Evolutionary conservation across 768 basidiomycete genomes (phyloP).

Genomic region (Nidularia sp.): DNA sequence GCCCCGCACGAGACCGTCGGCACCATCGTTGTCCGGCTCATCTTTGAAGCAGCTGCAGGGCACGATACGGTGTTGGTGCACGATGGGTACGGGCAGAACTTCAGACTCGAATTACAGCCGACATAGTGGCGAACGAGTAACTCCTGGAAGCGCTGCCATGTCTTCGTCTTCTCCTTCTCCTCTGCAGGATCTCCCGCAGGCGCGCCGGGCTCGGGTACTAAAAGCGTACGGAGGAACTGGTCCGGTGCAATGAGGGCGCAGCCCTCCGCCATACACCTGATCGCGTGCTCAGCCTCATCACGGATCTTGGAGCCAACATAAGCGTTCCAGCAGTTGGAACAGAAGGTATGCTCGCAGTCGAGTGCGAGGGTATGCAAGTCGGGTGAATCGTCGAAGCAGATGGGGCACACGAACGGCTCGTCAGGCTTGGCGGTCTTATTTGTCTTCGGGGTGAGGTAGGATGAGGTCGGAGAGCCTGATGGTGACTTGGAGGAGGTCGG

Average conservation of each 20-base stretch:
- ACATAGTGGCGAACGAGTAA: constrained; percentile 91
- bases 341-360: constrained; percentile 82
- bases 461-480: constrained; percentile 16
- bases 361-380: constrained; percentile 62
- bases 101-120: constrained; percentile 72
- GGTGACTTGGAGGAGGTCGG: constrained; percentile 15
- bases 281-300: constrained; percentile 70
- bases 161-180: constrained; percentile 41
- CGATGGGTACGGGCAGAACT: constrained; percentile 93
- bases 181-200: constrained; percentile 16
- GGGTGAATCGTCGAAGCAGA: constrained; percentile 82
- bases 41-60: constrained; percentile 71
- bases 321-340: constrained; percentile 78
- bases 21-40: constrained; percentile 71
- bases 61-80: constrained; percentile 96
- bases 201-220: constrained; percentile 31
- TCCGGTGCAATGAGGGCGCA: constrained; percentile 68
- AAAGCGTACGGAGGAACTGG: constrained; percentile 50
- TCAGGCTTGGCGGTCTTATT: constrained; percentile 23
- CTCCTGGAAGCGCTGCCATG: constrained; percentile 74
- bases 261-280: constrained; percentile 79
- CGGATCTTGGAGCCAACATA: constrained; percentile 79
- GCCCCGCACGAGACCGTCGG: constrained; percentile 88
- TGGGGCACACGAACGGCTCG: constrained; percentile 80
- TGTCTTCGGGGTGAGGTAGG: constrained; percentile 19